phyloP scores from a whole-genome alignment of 352 stramenopile genomes.

The Phytophthora capsici region DNA sequence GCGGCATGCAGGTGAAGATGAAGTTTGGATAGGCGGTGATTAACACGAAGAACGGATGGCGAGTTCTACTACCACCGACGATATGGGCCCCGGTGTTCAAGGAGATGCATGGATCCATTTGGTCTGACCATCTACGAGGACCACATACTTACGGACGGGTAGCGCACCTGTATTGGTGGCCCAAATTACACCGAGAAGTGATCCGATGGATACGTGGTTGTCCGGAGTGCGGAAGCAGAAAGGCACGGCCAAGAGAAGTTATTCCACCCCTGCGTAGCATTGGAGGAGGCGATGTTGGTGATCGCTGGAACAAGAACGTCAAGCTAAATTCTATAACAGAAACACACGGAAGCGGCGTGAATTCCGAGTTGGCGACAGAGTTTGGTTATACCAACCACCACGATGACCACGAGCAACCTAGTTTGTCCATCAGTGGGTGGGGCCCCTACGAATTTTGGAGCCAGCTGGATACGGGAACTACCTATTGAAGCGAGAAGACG shows the following conservation, averaged over 20 bases:
- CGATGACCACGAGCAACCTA: neutral
- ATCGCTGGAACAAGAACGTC: neutral
- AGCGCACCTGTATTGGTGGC: neutral
- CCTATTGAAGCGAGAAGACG: neutral
- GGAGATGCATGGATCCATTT: neutral
- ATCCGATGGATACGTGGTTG: neutral
- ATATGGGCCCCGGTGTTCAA: neutral
- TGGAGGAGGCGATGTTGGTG: neutral
- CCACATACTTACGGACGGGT: neutral
- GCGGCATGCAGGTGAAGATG: neutral
- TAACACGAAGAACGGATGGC: neutral
- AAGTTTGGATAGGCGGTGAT: neutral
- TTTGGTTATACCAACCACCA: neutral
- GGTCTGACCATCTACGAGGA: neutral
- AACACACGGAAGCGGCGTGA: neutral
- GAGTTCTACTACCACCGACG: neutral
- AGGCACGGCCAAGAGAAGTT: neutral
- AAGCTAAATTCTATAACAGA: neutral
- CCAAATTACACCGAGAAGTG: neutral
- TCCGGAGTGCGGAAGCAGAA: neutral
- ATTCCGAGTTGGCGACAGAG: neutral
- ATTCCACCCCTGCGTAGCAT: neutral
- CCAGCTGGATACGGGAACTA: neutral
- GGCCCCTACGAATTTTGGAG: neutral
- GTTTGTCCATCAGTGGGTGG: constrained; percentile 1